phyloP scores from a whole-genome alignment of 306 rosid genomes.

The Dryas octopetala region DNA sequence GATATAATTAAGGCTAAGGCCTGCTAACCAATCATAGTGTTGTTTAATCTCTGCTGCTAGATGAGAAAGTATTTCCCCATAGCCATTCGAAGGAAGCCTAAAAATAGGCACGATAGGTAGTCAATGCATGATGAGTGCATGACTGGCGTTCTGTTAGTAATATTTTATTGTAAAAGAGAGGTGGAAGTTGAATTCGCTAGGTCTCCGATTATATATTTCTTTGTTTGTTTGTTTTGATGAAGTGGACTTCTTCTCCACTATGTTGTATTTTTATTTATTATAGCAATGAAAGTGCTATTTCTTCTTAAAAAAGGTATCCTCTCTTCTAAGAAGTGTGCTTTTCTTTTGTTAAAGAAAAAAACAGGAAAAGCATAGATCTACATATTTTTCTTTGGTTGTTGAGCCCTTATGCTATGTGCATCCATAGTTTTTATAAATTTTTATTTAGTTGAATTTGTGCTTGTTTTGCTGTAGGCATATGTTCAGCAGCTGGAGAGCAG shows the following conservation, averaged over 20 bases:
- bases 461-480: slow-evolving; percentile 60
- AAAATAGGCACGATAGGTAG: neutral
- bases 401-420: neutral
- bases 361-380: neutral
- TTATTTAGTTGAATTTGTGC: slow-evolving; percentile 4
- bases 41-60: neutral
- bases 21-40: neutral
- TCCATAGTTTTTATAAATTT: neutral
- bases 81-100: neutral
- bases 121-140: neutral
- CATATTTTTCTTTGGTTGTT: neutral
- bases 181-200: neutral
- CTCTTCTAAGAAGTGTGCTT: neutral
- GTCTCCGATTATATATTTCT: neutral
- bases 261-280: too few species aligned
- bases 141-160: neutral
- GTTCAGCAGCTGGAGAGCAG: slow-evolving; percentile 97
- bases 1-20: neutral
- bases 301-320: neutral
- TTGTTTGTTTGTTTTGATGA: neutral
- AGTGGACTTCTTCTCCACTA: too few species aligned
- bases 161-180: neutral
- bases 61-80: neutral
- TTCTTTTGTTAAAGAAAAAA: neutral
- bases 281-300: too few species aligned